Base-by-base conservation (phyloP, 164 flowering plant genomes). In the Liriodendron chinense region DNA sequence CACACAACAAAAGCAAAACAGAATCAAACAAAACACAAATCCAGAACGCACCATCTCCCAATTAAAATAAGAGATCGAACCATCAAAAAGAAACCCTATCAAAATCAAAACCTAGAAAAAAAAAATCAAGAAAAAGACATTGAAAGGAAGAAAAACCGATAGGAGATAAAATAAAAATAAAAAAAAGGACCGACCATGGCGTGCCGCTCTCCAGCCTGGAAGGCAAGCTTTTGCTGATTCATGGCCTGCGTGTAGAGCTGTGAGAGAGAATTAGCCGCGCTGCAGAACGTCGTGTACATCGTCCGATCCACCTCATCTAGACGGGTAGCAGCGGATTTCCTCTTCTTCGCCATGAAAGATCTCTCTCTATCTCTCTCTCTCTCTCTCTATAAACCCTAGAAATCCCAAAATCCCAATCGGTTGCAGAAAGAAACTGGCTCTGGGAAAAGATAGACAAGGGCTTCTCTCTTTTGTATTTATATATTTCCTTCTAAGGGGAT, bases 241-340 rank as follows among this genome's bases (percentile, higher is more conserved):
- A 86, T 87, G 76, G 98, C 86, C 72, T 93, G 94, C 14, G 96
- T 80, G 74, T 93, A 92, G 20, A 93, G 92, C 84, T 92, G 98
- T 0, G 98, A 92, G 6, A 93, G 90, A 14, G 94, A 89, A 78
- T 89, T 93, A 16, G 98, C 98, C 18, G 94, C 92, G 82, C 86
- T 81, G 83, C 98, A 87, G 83, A 93, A 93, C 69, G 90, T 82
- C 62, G 89, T 75, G 86, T 92, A 88, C 92, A 92, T 91, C 74
- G 82, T 88, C 13, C 98, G 91, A 84, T 93, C 98, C 34, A 92
- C 88, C 84, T 93, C 98, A 61, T 93, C 98, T 10, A 93, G 85
- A 74, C 91, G 79, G 64, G 89, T 82, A 25, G 92, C 93, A 0
- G 76, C 89, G 10, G 96, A 87, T 76, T 93, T 93, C 87, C 95